Evolutionary conservation across 2,329 filamentous ascomycete genomes (phyloP).

Genomic region (Aspergillus sp.): DNA sequence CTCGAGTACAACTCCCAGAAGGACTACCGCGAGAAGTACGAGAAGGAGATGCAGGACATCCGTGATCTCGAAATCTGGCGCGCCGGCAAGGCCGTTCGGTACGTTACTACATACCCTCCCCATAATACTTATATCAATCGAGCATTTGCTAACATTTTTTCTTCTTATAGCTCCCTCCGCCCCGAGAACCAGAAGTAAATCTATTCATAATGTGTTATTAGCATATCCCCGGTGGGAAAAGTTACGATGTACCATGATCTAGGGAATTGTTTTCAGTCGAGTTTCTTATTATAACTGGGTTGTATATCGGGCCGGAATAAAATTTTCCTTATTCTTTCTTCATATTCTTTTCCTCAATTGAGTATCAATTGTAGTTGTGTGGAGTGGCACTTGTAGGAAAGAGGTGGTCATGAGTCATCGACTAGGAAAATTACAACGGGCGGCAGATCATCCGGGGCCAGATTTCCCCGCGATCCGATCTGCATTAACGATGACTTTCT

Average conservation of each 20-base stretch:
- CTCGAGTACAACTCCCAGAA: slow-evolving; percentile 95
- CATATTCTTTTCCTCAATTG: background rate
- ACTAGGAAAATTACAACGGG: background rate
- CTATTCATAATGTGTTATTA: slow-evolving; percentile 14
- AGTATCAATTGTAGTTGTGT: background rate
- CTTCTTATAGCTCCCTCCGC: slow-evolving; percentile 66
- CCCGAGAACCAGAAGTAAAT: slow-evolving; percentile 82
- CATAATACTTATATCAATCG: background rate
- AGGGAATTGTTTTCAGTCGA: background rate
- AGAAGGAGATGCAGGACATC: slow-evolving; percentile 99
- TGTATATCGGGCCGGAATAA: slow-evolving; percentile 6
- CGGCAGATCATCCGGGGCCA: background rate
- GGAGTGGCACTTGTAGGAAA: background rate
- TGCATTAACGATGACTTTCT: too few relatives aligned
- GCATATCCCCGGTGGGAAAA: slow-evolving; percentile 1
- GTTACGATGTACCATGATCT: slow-evolving; percentile 3
- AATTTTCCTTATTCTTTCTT: background rate
- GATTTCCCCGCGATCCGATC: background rate
- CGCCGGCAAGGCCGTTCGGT: slow-evolving; percentile 95
- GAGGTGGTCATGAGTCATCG: background rate
- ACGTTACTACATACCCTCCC: slow-evolving; percentile 36
- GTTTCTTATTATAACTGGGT: background rate
- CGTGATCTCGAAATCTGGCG: slow-evolving; percentile 98
- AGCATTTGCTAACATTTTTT: slow-evolving; percentile 1
- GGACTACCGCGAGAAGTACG: slow-evolving; percentile 96